Evolutionary conservation across 768 basidiomycete species (phyloP).

Genomic region (Russula vinacea): DNA sequence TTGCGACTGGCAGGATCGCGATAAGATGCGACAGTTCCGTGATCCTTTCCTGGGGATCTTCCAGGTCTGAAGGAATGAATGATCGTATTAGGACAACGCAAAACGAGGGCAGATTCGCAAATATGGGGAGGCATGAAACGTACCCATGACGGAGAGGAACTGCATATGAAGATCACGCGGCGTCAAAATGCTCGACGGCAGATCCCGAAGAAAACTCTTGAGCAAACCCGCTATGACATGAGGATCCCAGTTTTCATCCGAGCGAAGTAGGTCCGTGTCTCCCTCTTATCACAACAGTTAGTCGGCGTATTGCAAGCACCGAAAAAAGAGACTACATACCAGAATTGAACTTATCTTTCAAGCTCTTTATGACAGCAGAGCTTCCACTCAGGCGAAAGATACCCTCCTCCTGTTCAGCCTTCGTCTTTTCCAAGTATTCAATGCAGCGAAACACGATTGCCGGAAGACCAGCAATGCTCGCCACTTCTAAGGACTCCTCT

Average conservation of each 20-base stretch:
- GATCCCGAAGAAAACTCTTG: conserved; percentile 89
- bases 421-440: conserved; percentile 89
- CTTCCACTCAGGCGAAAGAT: conserved; percentile 95
- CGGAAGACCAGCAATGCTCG: conserved; percentile 85
- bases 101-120: conserved; percentile 12
- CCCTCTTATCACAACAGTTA: conserved; percentile 61
- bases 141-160: conserved; percentile 92
- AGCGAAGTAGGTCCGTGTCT: conserved; percentile 85
- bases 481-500: conserved; percentile 83
- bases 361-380: conserved; percentile 88
- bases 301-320: not conserved
- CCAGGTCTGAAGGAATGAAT: conserved; percentile 60
- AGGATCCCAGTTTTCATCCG: conserved; percentile 94
- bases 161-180: conserved; percentile 86
- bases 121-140: conserved; percentile 42
- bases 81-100: conserved; percentile 15
- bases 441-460: conserved; percentile 95
- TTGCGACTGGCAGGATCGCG: conserved; percentile 80
- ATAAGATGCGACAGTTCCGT: conserved; percentile 83
- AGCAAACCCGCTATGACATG: conserved; percentile 95
- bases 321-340: conserved; percentile 49
- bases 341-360: conserved; percentile 90
- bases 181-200: conserved; percentile 90
- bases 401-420: conserved; percentile 95
- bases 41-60: conserved; percentile 84